Percentiles rank a stretch among this genome's conserved stretches.
phyloP scores from a whole-genome alignment of 495 filamentous ascomycete genomes.

The Filosporella fistucella region DNA sequence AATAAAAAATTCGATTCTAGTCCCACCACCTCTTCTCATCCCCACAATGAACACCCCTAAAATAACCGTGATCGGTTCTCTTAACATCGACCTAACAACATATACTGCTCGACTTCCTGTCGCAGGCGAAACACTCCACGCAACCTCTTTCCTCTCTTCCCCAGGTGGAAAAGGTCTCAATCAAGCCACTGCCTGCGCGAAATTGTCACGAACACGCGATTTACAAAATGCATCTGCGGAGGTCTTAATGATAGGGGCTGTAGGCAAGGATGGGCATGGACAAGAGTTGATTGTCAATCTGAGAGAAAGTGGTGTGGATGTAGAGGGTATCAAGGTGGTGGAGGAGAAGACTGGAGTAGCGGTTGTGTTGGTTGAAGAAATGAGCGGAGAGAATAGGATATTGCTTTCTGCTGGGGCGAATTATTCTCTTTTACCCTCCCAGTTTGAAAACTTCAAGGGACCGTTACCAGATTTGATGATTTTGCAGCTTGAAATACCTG shows the following conservation, averaged over 20 bases:
- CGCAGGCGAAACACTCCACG: conserved; percentile 82
- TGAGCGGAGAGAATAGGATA: conserved; percentile 53
- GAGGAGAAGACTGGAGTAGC: conserved; percentile 70
- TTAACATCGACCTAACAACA: conserved; percentile 89
- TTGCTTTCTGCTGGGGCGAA: conserved; percentile 80
- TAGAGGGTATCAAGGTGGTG: conserved; percentile 43
- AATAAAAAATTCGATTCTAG: too few relatives aligned
- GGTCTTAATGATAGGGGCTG: conserved; percentile 78
- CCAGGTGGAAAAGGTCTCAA: conserved; percentile 94
- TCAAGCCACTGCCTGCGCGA: conserved; percentile 37
- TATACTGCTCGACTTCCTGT: conserved; percentile 76
- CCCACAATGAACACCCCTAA: too few relatives aligned
- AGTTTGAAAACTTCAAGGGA: conserved; percentile 31
- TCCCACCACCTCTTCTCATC: too few relatives aligned
- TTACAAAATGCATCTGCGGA: conserved; percentile 34
- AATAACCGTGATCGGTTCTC: conserved; percentile 82
- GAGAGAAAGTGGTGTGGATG: conserved; percentile 57
- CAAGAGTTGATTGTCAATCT: conserved; percentile 39
- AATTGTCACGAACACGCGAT: conserved; percentile 7
- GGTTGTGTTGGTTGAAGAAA: conserved; percentile 27
- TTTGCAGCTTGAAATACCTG: conserved; percentile 85
- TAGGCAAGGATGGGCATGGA: conserved; percentile 62
- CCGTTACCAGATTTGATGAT: conserved; percentile 63
- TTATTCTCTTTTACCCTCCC: conserved; percentile 26
- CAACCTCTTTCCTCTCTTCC: conserved; percentile 68